Percentiles rank a stretch among this genome's conserved stretches.
phyloP scores from a whole-genome alignment of 2,329 filamentous ascomycete genomes.

The Clarireedia homoeocarpa region DNA sequence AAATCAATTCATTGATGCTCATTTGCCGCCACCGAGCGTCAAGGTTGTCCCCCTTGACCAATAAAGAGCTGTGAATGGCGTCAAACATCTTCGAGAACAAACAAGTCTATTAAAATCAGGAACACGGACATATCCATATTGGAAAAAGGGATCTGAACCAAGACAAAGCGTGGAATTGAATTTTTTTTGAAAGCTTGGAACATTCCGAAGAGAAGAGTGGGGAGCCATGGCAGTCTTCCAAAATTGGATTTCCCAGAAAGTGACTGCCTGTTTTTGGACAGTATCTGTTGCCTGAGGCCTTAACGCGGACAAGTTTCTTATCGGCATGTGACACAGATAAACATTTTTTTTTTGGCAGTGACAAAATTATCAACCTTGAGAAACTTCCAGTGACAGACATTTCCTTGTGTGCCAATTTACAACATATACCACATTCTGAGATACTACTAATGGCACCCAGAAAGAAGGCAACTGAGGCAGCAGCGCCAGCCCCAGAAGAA shows the following conservation, averaged over 20 bases:
- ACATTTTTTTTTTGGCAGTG: background rate
- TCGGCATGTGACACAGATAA: conserved; percentile 3
- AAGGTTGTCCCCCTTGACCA: background rate
- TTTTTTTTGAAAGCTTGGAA: background rate
- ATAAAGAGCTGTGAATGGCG: background rate
- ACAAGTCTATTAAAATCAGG: background rate
- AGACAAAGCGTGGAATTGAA: too few species aligned
- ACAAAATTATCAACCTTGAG: conserved; percentile 4
- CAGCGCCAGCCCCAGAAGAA: conserved; percentile 14
- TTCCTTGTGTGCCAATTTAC: conserved; percentile 1
- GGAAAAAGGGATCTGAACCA: background rate
- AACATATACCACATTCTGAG: background rate
- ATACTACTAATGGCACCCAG: conserved; percentile 19
- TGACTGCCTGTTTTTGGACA: background rate
- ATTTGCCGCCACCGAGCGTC: conserved; percentile 5
- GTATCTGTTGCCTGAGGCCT: background rate
- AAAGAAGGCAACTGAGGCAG: conserved; percentile 14
- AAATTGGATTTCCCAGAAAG: background rate
- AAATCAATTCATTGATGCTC: background rate
- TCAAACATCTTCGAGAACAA: background rate
- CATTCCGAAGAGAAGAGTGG: background rate
- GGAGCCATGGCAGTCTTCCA: background rate
- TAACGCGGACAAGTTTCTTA: background rate
- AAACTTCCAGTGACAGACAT: background rate
- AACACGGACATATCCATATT: background rate